These are phyloP conservation scores for Phylloporus rhodoxanthus DNA, from an alignment of 768 basidiomycete species.

Conservation along the genomic window DNA sequence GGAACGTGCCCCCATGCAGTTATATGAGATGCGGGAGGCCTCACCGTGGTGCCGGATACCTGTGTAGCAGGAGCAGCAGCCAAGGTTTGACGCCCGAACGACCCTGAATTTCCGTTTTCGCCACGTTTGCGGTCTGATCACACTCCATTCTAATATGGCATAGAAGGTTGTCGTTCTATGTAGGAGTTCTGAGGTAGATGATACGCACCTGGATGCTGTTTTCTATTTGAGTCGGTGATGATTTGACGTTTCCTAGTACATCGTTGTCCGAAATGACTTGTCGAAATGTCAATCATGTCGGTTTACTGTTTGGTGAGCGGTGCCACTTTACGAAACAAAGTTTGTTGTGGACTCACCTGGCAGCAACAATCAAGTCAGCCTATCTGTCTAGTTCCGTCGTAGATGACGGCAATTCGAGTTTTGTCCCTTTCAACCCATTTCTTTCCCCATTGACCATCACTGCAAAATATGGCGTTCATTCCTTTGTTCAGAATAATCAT, in stretches of 20 bases:
- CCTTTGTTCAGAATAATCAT: conserved; percentile 17
- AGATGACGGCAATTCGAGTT: neutral
- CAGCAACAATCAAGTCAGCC: neutral
- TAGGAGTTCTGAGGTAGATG: neutral
- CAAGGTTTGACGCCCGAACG: neutral
- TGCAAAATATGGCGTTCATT: conserved; percentile 20
- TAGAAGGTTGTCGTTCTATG: neutral
- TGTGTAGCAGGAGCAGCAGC: neutral
- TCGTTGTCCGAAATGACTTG: neutral
- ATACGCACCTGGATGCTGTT: neutral
- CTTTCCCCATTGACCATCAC: neutral
- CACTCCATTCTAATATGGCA: neutral
- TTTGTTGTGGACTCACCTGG: neutral
- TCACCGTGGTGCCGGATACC: conserved; percentile 1
- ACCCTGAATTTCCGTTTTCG: conserved; percentile 2
- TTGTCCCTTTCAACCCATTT: neutral
- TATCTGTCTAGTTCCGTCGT: neutral
- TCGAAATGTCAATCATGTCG: neutral
- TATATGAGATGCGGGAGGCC: neutral
- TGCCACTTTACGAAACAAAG: neutral
- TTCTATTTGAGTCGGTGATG: neutral
- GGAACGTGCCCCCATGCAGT: neutral
- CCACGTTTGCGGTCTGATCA: neutral
- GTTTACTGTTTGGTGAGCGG: neutral
- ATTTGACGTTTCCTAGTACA: neutral